These are phyloP conservation scores for Artemisia argyi DNA, from an alignment of 129 eudicot genomes.

Conservation along the genomic window DNA sequence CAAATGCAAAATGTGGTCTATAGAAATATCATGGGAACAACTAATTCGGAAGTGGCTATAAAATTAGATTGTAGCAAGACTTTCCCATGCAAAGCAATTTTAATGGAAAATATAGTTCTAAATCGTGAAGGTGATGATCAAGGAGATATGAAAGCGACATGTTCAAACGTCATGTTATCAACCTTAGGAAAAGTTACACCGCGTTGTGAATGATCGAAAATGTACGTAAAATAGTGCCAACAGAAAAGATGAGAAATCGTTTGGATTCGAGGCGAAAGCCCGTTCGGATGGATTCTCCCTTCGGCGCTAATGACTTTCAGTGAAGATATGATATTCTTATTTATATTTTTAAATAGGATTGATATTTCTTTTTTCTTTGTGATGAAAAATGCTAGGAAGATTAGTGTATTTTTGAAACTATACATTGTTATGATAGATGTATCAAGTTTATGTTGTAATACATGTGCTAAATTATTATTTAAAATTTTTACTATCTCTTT, in stretches of 20 bases:
- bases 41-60: slow-evolving; percentile 64
- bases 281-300: too few species aligned
- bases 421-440: slow-evolving; percentile 4
- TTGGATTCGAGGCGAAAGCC: too few species aligned
- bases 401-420: slow-evolving; percentile 21
- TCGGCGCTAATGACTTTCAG: too few species aligned
- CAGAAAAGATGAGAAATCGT: too few species aligned
- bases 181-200: slow-evolving; percentile 45
- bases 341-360: too few species aligned
- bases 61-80: slow-evolving; percentile 69
- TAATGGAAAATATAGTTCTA: slow-evolving; percentile 50
- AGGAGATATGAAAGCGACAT: slow-evolving; percentile 39
- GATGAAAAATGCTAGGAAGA: too few species aligned
- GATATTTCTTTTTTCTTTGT: too few species aligned
- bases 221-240: neutral
- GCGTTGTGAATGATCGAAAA: slow-evolving; percentile 28
- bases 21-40: slow-evolving; percentile 67
- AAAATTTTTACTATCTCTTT: neutral
- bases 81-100: slow-evolving; percentile 55
- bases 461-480: neutral
- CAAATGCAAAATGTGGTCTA: slow-evolving; percentile 59
- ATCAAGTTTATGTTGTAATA: neutral
- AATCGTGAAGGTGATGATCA: slow-evolving; percentile 27
- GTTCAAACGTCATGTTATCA: slow-evolving; percentile 32
- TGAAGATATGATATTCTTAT: too few species aligned